Evolutionary conservation across 1,284 basidiomycete genomes (phyloP), one percentile per base, ranked within the genome.

Genomic region (Microbotryomycetes sp.): DNA sequence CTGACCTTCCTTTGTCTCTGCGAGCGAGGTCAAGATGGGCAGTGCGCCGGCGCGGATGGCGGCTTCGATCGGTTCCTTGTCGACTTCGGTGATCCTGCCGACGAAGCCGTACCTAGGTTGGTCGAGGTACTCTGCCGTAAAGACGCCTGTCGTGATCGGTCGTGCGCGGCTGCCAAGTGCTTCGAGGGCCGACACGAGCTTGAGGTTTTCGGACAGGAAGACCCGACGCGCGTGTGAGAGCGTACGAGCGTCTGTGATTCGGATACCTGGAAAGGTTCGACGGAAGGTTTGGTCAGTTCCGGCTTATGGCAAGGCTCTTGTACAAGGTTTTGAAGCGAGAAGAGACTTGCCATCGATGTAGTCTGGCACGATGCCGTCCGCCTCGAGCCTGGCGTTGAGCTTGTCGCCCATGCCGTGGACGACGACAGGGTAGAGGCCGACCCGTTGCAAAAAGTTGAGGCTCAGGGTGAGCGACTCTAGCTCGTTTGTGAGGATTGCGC

Each of bases 111-210:
- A 97, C 77, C 93, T 94, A 49, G 85, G 83, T 75, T 88, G 85
- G 80, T 96, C 91, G 65, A 96, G 87, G 78, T 90, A 93, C 75
- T 91, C 89, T 59, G 92, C 92, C 24, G 88, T 89, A 78, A 97
- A 97, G 63, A 97, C 91, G 35, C 93, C 92, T 16, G 88, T 92
- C 56, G 89, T 93, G 75, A 97, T 96, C 29, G 92, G 92, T 41
- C 93, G 88, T 16, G 92, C 92, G 62, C 92, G 87, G 3, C 91
- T 92, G 57, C 92, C 93, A 54, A 94, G 85, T 68, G 85, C 85
- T 76, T 97, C 92, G 60, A 97, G 83, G 0, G 91, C 90, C 27
- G 81, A 83, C 26, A 96, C 92, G 64, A 97, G 85, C 73, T 88
- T 90, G 70, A 96, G 80, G 77, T 97, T 97, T 78, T 96, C 90